Evolutionary conservation across 2,329 filamentous ascomycete genomes (phyloP), one percentile per base, ranked within the genome.

Genomic region (Microsporum canis): DNA sequence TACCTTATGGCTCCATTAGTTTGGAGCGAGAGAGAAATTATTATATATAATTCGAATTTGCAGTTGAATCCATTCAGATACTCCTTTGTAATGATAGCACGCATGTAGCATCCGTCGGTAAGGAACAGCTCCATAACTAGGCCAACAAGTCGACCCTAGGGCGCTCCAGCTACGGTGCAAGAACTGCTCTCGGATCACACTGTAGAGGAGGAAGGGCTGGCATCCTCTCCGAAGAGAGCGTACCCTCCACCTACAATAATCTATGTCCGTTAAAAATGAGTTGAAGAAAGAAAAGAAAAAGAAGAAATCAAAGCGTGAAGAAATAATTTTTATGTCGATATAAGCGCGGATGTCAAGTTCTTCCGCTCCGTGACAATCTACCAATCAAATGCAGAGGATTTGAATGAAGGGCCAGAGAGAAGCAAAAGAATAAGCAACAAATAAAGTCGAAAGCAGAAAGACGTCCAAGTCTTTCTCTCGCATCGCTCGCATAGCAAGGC

Each of bases 141-240:
- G 69, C 64, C 62, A 69, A 49, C 62, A 43, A 64, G 65, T 65
- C 61, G 66, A 66, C 75, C 79, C 78, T 84, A 79, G 76, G 79
- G 75, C 75, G 81, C 81, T 85, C 83, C 83, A 86, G 82, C 82
- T 85, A 81, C 81, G 78, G 75, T 81, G 82, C 72, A 71, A 71
- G 73, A 67, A 74, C 75, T 81, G 75, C 72, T 85, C 82, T 86
- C 71, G 82, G 80, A 77, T 70, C 78, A 82, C 79, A 76, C 80
- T 81, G 79, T 78, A 86, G 83, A 83, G 82, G 81, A 81, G 72
- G 75, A 72, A 76, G 73, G 76, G 77, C 81, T 78, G 67, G 57
- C 59, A 63, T 53, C 43, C 5, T 43, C 43, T 61, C 41, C 64
- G 65, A 65, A 59, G 61, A 64, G 68, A 59, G 60, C 65, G 68